Conservation (phyloP, 1,139 yeast species). For the Pneumocystis oryctolagi region DNA sequence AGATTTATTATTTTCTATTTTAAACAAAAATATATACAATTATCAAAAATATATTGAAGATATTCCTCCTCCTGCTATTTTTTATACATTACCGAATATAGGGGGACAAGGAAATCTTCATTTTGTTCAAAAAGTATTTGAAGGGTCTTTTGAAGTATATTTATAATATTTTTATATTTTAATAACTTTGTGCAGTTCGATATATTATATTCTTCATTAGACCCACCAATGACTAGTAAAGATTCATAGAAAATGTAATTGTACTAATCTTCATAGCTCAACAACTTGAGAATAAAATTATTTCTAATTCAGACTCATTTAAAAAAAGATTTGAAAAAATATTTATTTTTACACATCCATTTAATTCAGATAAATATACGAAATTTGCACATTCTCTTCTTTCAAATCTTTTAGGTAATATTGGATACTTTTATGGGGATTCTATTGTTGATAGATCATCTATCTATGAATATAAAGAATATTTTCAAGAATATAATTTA, state of each 20-base stretch:
- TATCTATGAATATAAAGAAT: slow-evolving; percentile 36
- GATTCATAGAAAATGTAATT: slow-evolving; percentile 17
- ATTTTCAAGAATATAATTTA: slow-evolving; percentile 20
- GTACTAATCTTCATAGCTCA: slow-evolving; percentile 14
- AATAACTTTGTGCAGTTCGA: slow-evolving; percentile 39
- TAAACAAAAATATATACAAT: slow-evolving; percentile 21
- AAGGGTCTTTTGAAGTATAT: slow-evolving; percentile 38
- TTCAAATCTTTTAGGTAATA: slow-evolving; percentile 77
- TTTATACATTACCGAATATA: slow-evolving; percentile 43
- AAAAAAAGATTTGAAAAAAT: slow-evolving; percentile 40
- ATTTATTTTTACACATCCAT: slow-evolving; percentile 46
- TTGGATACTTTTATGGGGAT: slow-evolving; percentile 80
- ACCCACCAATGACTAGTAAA: slow-evolving; percentile 29
- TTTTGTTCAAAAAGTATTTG: slow-evolving; percentile 56
- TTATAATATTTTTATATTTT: not conserved
- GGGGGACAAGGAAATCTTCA: slow-evolving; percentile 64
- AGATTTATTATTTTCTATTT: not conserved
- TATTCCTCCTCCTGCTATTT: slow-evolving; percentile 27
- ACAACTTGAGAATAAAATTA: slow-evolving; percentile 31
- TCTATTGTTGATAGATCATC: slow-evolving; percentile 69
- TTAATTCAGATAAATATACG: slow-evolving; percentile 31
- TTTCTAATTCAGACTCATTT: slow-evolving; percentile 29
- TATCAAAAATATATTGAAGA: slow-evolving; percentile 22
- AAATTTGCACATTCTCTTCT: slow-evolving; percentile 62
- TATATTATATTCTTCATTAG: slow-evolving; percentile 38